Evolutionary conservation across 306 rosid species (phyloP).

Genomic region (Quillaja saponaria): DNA sequence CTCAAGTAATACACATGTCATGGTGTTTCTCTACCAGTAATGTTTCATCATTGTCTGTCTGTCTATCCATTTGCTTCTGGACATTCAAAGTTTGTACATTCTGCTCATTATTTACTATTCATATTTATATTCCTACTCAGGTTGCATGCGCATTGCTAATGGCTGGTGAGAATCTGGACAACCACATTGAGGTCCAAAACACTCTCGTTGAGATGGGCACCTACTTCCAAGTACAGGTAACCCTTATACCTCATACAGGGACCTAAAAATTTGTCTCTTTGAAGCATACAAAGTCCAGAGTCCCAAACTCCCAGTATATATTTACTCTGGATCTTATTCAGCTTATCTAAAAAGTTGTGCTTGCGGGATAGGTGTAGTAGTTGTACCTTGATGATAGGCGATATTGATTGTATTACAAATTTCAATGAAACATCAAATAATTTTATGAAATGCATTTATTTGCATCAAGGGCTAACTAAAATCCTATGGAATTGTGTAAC

Average conservation of each 20-base stretch:
- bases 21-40: constrained; percentile 4
- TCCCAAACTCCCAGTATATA: not conserved
- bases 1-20: too few species aligned
- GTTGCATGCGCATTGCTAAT: constrained; percentile 60
- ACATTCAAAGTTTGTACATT: constrained; percentile 16
- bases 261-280: constrained; percentile 10
- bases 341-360: not conserved
- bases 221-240: constrained; percentile 67
- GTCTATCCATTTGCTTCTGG: constrained; percentile 2
- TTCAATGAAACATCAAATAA: too few species aligned
- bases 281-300: not conserved
- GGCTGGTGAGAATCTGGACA: constrained; percentile 54
- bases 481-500: too few species aligned
- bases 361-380: too few species aligned
- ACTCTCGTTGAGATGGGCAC: constrained; percentile 65
- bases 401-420: too few species aligned
- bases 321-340: not conserved
- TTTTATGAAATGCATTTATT: too few species aligned
- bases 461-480: too few species aligned
- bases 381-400: too few species aligned
- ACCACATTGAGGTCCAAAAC: constrained; percentile 50
- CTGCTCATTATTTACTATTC: constrained; percentile 24
- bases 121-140: constrained; percentile 28
- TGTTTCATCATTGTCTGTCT: constrained; percentile 5
- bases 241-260: not conserved